phyloP scores from a whole-genome alignment of 2,329 filamentous ascomycete species.

The Ophiobolus disseminans region DNA sequence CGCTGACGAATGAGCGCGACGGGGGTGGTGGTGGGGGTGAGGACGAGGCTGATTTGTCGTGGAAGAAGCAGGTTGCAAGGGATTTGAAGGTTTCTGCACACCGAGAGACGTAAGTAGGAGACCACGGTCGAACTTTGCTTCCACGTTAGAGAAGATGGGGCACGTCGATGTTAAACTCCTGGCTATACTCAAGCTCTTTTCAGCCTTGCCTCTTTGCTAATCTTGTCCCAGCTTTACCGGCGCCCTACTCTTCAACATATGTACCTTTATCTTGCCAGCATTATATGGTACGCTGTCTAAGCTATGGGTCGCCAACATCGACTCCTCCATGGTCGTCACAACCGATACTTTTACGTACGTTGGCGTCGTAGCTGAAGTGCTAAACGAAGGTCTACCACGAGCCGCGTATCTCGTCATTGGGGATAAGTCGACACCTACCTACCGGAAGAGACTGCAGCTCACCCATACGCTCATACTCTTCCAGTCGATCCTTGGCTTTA shows the following conservation, averaged over 20 bases:
- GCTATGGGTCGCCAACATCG: constrained; percentile 74
- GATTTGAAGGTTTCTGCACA: constrained; percentile 21
- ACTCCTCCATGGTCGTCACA: constrained; percentile 67
- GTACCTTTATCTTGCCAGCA: constrained; percentile 69
- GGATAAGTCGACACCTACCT: constrained; percentile 63
- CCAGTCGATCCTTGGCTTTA: constrained; percentile 63
- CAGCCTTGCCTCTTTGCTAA: too few species aligned
- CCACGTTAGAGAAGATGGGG: too few species aligned
- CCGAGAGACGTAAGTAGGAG: constrained; percentile 26
- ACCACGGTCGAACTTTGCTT: too few species aligned
- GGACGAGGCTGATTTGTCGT: constrained; percentile 6
- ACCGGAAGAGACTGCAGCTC: constrained; percentile 62
- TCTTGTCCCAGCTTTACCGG: constrained; percentile 56
- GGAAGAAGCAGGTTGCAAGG: constrained; percentile 11
- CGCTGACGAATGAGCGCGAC: background rate
- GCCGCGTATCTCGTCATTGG: constrained; percentile 74
- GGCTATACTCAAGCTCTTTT: too few species aligned
- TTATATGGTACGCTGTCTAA: constrained; percentile 73
- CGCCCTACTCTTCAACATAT: constrained; percentile 68
- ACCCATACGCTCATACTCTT: constrained; percentile 65
- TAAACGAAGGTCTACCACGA: constrained; percentile 75
- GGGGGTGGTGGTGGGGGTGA: background rate
- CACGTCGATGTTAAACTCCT: too few species aligned
- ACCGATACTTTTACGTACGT: constrained; percentile 76
- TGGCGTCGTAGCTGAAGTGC: constrained; percentile 68